Evolutionary conservation across 78 protist species (phyloP), one percentile per base, ranked within the genome.

Genomic region (Speleostelium caveatum): DNA sequence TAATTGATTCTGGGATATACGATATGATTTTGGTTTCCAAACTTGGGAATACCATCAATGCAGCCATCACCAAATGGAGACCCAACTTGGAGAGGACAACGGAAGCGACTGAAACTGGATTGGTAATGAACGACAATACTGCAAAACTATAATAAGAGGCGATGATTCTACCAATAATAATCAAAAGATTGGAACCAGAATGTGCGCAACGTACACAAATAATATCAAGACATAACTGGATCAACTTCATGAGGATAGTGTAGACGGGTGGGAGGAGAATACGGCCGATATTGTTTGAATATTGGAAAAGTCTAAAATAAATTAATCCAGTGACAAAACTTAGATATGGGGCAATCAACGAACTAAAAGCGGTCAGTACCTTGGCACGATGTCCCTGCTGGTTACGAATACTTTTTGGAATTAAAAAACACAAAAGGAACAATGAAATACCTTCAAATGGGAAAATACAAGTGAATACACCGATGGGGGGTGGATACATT

Each of bases 131-230:
- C 51, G 77, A 68, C 2, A 80, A 10, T 39, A 80, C 90, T 22
- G 90, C 90, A 69, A 80, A 80, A 41, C 73, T 58, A 56, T 80
- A 80, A 49, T 80, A 80, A 1, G 79, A 69, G 1, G 90, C 90
- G 36, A 80, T 80, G 33, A 80, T 35, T 36, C 90, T 41, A 69
- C 90, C 90, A 30, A 80, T 51, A 22, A 80, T 59, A 56, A 69
- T 80, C 26, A 80, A 26, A 10, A 80, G 22, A 59, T 80, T 80
- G 2, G 90, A 80, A 30, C 77, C 90, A 69, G 79, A 69, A 71
- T 80, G 90, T 59, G 90, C 90, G 26, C 90, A 80, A 69, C 90
- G 76, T 17, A 69, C 66, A 69, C 90, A 80, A 69, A 80, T 80
- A 69, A 80, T 72, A 80, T 80, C 90, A 30, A 80, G 90, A 69